Evolutionary conservation across 345 rosid genomes (phyloP).

Genomic region (Eucalyptus pauciflora): DNA sequence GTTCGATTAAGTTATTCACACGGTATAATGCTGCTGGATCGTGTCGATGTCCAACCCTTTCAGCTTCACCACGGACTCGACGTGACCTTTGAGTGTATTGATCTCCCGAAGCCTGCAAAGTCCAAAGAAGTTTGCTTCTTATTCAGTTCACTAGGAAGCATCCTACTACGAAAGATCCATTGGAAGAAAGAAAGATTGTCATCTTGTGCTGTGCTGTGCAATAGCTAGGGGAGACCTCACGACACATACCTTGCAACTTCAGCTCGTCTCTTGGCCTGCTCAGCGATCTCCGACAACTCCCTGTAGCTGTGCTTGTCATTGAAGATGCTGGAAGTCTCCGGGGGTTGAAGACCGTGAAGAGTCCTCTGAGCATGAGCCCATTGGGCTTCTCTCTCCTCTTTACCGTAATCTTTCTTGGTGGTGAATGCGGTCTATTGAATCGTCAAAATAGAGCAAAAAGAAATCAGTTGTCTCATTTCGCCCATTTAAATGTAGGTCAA

Average conservation of each 20-base stretch:
- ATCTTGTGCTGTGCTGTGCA: neutral
- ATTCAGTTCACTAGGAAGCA: neutral
- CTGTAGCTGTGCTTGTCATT: conserved; percentile 52
- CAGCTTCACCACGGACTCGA: conserved; percentile 82
- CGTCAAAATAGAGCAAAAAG: neutral
- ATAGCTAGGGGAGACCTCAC: neutral
- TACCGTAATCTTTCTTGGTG: conserved; percentile 80
- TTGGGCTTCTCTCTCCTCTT: conserved; percentile 85
- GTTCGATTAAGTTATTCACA: conserved; percentile 7
- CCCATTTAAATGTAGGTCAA: neutral
- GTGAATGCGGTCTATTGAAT: conserved; percentile 68
- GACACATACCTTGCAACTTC: conserved; percentile 65
- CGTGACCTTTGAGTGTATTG: conserved; percentile 79
- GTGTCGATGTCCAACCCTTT: conserved; percentile 77
- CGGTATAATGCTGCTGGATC: conserved; percentile 74
- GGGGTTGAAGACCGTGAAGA: conserved; percentile 68
- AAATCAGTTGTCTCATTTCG: neutral
- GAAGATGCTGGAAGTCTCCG: conserved; percentile 28
- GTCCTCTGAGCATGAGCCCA: conserved; percentile 89
- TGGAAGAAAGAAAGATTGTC: neutral
- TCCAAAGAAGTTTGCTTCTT: neutral
- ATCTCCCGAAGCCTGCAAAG: conserved; percentile 66
- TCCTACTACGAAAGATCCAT: neutral
- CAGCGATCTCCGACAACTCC: conserved; percentile 76
- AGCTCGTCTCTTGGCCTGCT: conserved; percentile 83